Evolutionary conservation across 2,329 filamentous ascomycete species (phyloP), one percentile per base, ranked within the genome.

Genomic region (Fusarium sp.): DNA sequence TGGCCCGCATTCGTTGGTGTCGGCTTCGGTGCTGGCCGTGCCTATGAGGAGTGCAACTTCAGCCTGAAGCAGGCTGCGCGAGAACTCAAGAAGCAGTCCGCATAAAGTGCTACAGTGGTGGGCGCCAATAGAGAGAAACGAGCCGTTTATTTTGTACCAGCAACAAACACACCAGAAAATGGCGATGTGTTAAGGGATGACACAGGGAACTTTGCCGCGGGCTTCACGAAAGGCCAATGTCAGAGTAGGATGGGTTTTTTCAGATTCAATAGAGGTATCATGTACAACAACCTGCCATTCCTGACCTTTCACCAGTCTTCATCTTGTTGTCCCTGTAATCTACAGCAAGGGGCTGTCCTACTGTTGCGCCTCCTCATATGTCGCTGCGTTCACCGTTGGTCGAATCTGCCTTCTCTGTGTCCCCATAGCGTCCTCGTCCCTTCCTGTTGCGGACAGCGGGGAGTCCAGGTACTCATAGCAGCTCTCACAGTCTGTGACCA

Each of bases 31-130:
- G 95, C 95, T 74, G 96, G 96, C 80, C 91, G 97, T 80, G 96
- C 96, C 66, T 99, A 97, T 88, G 96, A 99, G 85, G 96, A 99
- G 88, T 98, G 96, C 86, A 98, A 99, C 87, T 93, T 89, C 86
- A 92, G 87, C 85, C 83, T 92, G 79, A 91, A 91, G 85, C 86
- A 88, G 81, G 89, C 89, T 41, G 86, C 89, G 50, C 85, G 85
- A 78, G 88, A 90, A 63, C 84, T 90, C 77, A 88, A 87, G 84
- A 88, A 84, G 81, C 84, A 85, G 79, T 76, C 77, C 63, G 83
- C 85, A 80, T 87, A 81, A 81, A 66, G 26, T 45, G 44, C 59
- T 55, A 58, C 22, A 36, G 45, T 48, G 38, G 30, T 53, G 51
- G 55, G 30, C 48, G 59, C 48, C 54, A 42, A 63, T 51, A 30